Conservation (phyloP, 2,329 filamentous ascomycete species). For the Cytospora chrysosperma region DNA sequence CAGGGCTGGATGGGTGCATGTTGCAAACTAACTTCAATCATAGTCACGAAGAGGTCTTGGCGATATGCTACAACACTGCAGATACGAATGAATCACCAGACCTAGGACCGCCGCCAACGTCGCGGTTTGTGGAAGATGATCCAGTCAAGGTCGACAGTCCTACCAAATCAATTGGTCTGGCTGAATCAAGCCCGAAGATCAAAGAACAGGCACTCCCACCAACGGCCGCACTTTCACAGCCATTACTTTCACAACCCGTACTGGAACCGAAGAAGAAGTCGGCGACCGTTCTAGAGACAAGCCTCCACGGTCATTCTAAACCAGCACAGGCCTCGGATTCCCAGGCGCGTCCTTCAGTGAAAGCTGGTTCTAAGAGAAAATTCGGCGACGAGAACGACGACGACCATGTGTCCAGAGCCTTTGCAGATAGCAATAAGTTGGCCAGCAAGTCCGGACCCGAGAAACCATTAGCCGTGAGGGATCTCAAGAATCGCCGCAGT, state of each 20-base stretch:
- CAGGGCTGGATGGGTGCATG: background rate
- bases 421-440: constrained; percentile 33
- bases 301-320: background rate
- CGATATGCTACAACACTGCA: constrained; percentile 49
- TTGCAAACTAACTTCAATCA: constrained; percentile 31
- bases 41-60: constrained; percentile 63
- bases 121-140: constrained; percentile 57
- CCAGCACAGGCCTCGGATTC: constrained; percentile 21
- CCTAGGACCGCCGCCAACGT: constrained; percentile 62
- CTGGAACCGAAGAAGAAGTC: constrained; percentile 28
- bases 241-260: constrained; percentile 25
- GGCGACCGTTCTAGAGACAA: constrained; percentile 33
- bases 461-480: constrained; percentile 26
- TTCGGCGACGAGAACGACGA: constrained; percentile 54
- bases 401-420: constrained; percentile 34
- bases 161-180: constrained; percentile 26
- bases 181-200: constrained; percentile 19
- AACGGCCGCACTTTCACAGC: constrained; percentile 16
- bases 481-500: constrained; percentile 40
- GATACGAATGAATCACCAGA: constrained; percentile 63
- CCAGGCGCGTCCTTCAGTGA: constrained; percentile 34
- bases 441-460: constrained; percentile 20
- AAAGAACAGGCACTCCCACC: constrained; percentile 13
- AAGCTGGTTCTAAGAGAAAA: constrained; percentile 58
- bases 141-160: constrained; percentile 54